Percentiles rank a stretch among this genome's conserved stretches.
Conservation (phyloP, 257 asterid species). For the Eucommia ulmoides region DNA sequence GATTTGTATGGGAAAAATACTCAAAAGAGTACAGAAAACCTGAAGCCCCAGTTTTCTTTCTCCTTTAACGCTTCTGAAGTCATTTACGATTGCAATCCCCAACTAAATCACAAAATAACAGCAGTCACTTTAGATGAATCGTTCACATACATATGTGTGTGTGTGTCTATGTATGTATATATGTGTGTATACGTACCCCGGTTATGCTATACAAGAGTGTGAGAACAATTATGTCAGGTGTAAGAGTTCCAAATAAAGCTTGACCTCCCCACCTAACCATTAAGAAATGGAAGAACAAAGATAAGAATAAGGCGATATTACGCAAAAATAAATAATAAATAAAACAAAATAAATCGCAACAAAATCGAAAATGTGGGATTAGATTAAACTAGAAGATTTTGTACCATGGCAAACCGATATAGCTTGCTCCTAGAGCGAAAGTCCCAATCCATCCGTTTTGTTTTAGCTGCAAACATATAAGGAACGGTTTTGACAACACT, state of each 20-base stretch:
- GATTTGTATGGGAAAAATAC: too few species aligned
- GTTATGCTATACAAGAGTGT: slow-evolving; percentile 86
- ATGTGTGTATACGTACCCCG: slow-evolving; percentile 49
- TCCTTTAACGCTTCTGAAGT: slow-evolving; percentile 94
- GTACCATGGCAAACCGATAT: slow-evolving; percentile 93
- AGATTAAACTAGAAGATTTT: slow-evolving; percentile 10
- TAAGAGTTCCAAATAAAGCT: slow-evolving; percentile 91
- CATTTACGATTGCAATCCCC: slow-evolving; percentile 93
- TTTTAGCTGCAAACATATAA: slow-evolving; percentile 53
- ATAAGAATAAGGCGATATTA: slow-evolving; percentile 1
- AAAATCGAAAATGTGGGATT: too few species aligned
- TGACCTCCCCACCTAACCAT: slow-evolving; percentile 95
- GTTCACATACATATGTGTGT: too few species aligned
- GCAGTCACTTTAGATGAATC: too few species aligned
- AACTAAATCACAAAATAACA: slow-evolving; percentile 29
- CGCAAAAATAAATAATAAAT: too few species aligned
- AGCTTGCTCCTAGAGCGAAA: slow-evolving; percentile 95
- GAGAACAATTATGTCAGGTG: slow-evolving; percentile 72
- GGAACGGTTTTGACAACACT: background rate
- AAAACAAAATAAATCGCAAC: too few species aligned
- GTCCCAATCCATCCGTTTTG: slow-evolving; percentile 99
- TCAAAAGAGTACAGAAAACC: slow-evolving; percentile 25
- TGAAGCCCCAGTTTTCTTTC: slow-evolving; percentile 87
- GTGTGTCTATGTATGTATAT: too few species aligned
- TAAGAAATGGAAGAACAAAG: slow-evolving; percentile 11